Percentiles rank a stretch among this genome's conserved stretches.
Evolutionary conservation across 1,284 basidiomycete species (phyloP).

Genomic region (Leucoagaricus sp.): DNA sequence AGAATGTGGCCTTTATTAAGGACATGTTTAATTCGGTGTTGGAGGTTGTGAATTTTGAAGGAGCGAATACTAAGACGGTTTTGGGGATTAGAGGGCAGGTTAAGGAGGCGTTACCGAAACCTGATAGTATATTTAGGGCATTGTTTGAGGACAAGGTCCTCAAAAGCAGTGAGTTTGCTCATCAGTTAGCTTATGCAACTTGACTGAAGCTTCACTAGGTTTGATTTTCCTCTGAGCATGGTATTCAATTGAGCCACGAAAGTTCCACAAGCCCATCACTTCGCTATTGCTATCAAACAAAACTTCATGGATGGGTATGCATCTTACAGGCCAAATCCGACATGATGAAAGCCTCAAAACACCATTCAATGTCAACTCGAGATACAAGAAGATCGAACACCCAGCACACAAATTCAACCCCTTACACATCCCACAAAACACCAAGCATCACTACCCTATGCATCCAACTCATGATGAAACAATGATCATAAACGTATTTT

Average conservation of each 20-base stretch:
- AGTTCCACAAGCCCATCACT: slow-evolving; percentile 97
- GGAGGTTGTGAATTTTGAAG: slow-evolving; percentile 98
- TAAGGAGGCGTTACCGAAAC: slow-evolving; percentile 93
- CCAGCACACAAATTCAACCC: slow-evolving; percentile 88
- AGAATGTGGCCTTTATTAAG: slow-evolving; percentile 98
- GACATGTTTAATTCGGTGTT: slow-evolving; percentile 95
- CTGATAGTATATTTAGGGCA: slow-evolving; percentile 93
- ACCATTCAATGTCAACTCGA: slow-evolving; percentile 82
- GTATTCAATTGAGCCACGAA: slow-evolving; percentile 94
- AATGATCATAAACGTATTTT: slow-evolving; percentile 79
- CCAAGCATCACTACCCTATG: slow-evolving; percentile 88
- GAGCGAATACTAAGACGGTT: slow-evolving; percentile 93
- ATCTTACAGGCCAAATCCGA: slow-evolving; percentile 91
- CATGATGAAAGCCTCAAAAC: slow-evolving; percentile 84
- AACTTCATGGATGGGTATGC: slow-evolving; percentile 87
- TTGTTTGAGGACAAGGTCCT: slow-evolving; percentile 98
- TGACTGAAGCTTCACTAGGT: slow-evolving; percentile 59
- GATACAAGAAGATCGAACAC: slow-evolving; percentile 85
- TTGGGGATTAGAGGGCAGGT: slow-evolving; percentile 97
- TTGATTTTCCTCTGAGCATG: slow-evolving; percentile 96
- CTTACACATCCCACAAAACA: slow-evolving; percentile 88
- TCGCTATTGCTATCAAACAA: slow-evolving; percentile 86
- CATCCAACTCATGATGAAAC: slow-evolving; percentile 79
- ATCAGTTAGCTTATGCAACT: too few species aligned
- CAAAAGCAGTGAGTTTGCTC: slow-evolving; percentile 77